phyloP scores from a whole-genome alignment of 2,329 filamentous ascomycete genomes.

The Penicillium digitatum region DNA sequence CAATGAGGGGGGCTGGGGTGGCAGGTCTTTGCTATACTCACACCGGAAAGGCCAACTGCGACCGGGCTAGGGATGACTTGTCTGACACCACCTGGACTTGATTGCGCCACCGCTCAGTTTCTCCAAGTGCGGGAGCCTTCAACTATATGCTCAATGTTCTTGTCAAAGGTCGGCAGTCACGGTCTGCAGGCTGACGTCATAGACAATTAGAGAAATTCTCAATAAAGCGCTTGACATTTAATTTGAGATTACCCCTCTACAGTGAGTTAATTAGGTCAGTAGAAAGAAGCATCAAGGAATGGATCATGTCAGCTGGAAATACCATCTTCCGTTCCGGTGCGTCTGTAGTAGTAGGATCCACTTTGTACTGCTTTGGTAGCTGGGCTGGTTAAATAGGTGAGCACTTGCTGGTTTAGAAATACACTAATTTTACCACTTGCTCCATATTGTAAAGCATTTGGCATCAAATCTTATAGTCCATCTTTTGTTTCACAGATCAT shows the following conservation, averaged over 20 bases:
- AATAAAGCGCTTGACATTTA: not conserved
- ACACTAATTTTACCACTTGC: too few relatives aligned
- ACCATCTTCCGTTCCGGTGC: too few relatives aligned
- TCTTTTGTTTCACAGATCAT: too few relatives aligned
- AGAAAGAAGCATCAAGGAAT: not conserved
- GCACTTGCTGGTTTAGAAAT: too few relatives aligned
- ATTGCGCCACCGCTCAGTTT: not conserved
- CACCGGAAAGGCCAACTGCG: conserved; percentile 12
- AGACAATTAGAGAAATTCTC: not conserved
- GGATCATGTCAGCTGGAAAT: too few relatives aligned
- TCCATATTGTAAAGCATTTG: too few relatives aligned
- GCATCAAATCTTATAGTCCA: too few relatives aligned
- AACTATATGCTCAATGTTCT: not conserved
- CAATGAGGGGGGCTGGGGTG: conserved; percentile 13
- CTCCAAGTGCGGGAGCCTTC: not conserved
- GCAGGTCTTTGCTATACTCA: conserved; percentile 16
- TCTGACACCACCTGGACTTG: conserved; percentile 12
- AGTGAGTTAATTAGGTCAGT: not conserved
- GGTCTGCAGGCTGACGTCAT: not conserved
- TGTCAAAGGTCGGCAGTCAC: not conserved
- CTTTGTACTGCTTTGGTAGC: too few relatives aligned
- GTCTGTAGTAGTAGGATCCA: too few relatives aligned
- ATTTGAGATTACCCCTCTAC: rapidly evolving
- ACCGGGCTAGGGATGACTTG: conserved; percentile 13
- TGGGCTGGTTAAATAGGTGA: too few relatives aligned